Evolutionary conservation across 768 basidiomycete species (phyloP).

Genomic region (Termitomyces titanicus): DNA sequence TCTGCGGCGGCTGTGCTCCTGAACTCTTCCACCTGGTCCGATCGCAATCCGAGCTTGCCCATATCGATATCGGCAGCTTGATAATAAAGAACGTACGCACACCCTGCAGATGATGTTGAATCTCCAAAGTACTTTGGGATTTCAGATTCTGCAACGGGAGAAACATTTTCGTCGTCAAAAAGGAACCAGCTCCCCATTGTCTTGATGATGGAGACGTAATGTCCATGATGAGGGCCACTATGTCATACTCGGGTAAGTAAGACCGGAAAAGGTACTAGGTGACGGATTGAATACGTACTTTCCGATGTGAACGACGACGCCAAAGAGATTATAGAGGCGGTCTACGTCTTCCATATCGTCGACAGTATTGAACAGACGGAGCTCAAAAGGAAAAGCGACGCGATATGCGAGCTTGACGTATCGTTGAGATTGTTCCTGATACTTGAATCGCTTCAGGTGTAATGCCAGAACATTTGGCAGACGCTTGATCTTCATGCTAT

Average conservation of each 20-base stretch:
- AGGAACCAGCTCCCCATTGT: constrained; percentile 82
- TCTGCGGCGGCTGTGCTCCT: not conserved
- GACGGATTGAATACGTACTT: constrained; percentile 53
- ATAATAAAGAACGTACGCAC: constrained; percentile 96
- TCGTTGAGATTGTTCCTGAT: constrained; percentile 85
- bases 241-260: constrained; percentile 12
- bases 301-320: constrained; percentile 99
- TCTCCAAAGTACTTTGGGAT: constrained; percentile 96
- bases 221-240: constrained; percentile 97
- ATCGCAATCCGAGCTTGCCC: constrained; percentile 61
- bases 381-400: constrained; percentile 92
- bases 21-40: constrained; percentile 4
- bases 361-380: constrained; percentile 94
- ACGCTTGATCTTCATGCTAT: constrained; percentile 98
- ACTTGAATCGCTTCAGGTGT: constrained; percentile 98
- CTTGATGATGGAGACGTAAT: constrained; percentile 95
- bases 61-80: constrained; percentile 88
- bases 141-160: constrained; percentile 81
- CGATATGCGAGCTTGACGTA: constrained; percentile 97
- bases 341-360: constrained; percentile 92
- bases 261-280: not conserved
- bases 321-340: constrained; percentile 89
- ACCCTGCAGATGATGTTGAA: constrained; percentile 59
- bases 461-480: constrained; percentile 93
- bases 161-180: constrained; percentile 95